Conservation (phyloP, 495 filamentous ascomycete species). For the Aspergillus homomorphus region DNA sequence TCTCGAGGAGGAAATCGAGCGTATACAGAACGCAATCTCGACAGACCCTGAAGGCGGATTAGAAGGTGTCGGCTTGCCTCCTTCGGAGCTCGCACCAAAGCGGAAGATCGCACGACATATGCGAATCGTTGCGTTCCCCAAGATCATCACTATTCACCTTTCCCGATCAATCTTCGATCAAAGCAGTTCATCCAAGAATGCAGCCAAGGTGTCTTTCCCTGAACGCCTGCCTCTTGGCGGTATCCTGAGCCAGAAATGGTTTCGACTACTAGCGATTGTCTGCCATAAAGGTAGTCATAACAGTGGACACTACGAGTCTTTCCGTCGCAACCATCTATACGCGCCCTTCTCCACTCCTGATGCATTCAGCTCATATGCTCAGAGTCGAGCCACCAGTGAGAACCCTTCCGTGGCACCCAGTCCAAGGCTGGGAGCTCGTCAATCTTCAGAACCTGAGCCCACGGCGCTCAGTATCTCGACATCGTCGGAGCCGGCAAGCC, state of each 20-base stretch:
- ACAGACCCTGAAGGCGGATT: conserved; percentile 76
- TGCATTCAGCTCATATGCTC: conserved; percentile 65
- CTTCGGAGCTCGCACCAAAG: conserved; percentile 68
- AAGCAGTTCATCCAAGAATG: conserved; percentile 82
- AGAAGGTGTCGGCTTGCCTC: conserved; percentile 70
- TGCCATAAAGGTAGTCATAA: conserved; percentile 95
- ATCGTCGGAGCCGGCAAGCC: conserved; percentile 38
- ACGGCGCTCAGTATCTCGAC: conserved; percentile 32
- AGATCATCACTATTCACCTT: conserved; percentile 85
- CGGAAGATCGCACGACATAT: conserved; percentile 82
- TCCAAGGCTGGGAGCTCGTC: conserved; percentile 35
- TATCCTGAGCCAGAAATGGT: conserved; percentile 70
- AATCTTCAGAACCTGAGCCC: conserved; percentile 27
- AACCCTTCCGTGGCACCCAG: conserved; percentile 44
- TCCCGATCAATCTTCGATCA: conserved; percentile 87
- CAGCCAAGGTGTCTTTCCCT: conserved; percentile 87
- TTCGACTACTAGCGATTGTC: conserved; percentile 82
- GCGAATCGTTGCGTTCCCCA: conserved; percentile 80
- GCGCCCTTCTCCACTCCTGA: conserved; percentile 79
- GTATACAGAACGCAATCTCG: conserved; percentile 59
- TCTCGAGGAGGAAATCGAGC: conserved; percentile 54
- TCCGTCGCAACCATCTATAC: conserved; percentile 77
- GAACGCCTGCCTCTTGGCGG: conserved; percentile 79
- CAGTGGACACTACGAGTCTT: conserved; percentile 96
- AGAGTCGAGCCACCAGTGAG: conserved; percentile 54